Evolutionary conservation across 495 filamentous ascomycete genomes (phyloP).

Genomic region (Tirmania nivea): DNA sequence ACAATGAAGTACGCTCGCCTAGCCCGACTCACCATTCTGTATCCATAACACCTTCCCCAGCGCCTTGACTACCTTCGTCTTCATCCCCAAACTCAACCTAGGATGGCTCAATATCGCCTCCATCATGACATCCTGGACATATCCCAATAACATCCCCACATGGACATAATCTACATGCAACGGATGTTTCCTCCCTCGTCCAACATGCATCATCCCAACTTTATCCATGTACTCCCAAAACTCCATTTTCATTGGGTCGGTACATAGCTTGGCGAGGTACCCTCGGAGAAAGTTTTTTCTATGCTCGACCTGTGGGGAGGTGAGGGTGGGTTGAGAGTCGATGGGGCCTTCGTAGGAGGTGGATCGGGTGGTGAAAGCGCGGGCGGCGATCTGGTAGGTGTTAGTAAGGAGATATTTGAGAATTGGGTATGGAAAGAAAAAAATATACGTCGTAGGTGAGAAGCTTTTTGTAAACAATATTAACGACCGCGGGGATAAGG

Average conservation of each 20-base stretch:
- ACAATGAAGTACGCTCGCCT: background rate
- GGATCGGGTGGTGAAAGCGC: slow-evolving; percentile 41
- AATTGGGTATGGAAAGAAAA: background rate
- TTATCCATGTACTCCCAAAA: slow-evolving; percentile 66
- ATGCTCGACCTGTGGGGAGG: slow-evolving; percentile 47
- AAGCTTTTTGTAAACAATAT: slow-evolving; percentile 60
- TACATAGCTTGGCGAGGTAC: slow-evolving; percentile 46
- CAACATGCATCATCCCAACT: slow-evolving; percentile 34
- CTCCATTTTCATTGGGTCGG: slow-evolving; percentile 46
- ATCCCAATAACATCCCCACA: slow-evolving; percentile 42
- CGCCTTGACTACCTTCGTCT: slow-evolving; percentile 46
- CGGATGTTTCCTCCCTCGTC: slow-evolving; percentile 37
- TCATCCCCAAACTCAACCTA: slow-evolving; percentile 35
- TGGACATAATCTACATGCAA: slow-evolving; percentile 60
- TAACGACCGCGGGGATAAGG: slow-evolving; percentile 47
- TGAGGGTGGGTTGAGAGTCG: slow-evolving; percentile 37
- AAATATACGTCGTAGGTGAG: slow-evolving; percentile 34
- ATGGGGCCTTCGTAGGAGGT: slow-evolving; percentile 41
- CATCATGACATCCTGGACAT: slow-evolving; percentile 50
- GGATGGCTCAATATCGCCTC: slow-evolving; percentile 55
- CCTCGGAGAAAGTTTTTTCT: slow-evolving; percentile 56
- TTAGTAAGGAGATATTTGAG: background rate
- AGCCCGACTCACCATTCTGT: slow-evolving; percentile 11
- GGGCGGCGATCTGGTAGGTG: slow-evolving; percentile 36
- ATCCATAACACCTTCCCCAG: slow-evolving; percentile 32